A percentile compares a stretch with the other conserved stretches of the same genome.
phyloP scores from a whole-genome alignment of 176 grass and related monocot genomes.

The Triticum timopheevii region DNA sequence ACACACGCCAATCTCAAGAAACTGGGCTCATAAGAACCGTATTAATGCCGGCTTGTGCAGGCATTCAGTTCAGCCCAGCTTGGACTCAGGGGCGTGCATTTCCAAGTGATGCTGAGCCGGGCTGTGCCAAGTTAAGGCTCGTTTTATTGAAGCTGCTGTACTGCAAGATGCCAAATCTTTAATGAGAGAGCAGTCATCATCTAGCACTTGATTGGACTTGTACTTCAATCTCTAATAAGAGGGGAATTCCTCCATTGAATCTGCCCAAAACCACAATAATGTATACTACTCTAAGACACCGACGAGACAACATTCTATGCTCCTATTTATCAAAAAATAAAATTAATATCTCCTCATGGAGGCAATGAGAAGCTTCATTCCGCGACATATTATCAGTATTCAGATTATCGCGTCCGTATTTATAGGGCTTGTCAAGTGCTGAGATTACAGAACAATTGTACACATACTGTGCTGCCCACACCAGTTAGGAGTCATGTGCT shows the following conservation, averaged over 20 bases:
- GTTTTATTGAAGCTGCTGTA: constrained; percentile 49
- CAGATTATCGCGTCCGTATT: too few species aligned
- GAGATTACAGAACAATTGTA: constrained; percentile 12
- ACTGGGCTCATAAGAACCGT: constrained; percentile 34
- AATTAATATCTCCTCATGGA: not conserved
- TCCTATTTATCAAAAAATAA: not conserved
- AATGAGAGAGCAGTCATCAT: constrained; percentile 55
- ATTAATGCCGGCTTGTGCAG: constrained; percentile 52
- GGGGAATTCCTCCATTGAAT: constrained; percentile 33
- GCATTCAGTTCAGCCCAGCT: constrained; percentile 44
- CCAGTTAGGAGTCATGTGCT: constrained; percentile 11
- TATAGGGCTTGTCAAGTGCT: too few species aligned
- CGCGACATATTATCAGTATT: not conserved
- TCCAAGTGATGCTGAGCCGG: constrained; percentile 43
- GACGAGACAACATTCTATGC: constrained; percentile 14
- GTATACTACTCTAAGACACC: constrained; percentile 4
- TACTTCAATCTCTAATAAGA: constrained; percentile 20
- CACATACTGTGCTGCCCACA: constrained; percentile 10
- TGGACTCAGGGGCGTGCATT: constrained; percentile 45
- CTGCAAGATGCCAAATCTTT: constrained; percentile 54
- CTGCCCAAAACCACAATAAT: not conserved
- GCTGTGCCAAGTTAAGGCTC: constrained; percentile 42
- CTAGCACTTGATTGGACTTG: constrained; percentile 46
- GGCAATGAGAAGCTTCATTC: constrained; percentile 9
- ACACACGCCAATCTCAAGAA: constrained; percentile 37